Percentiles rank a stretch among this genome's conserved stretches.
These are phyloP conservation scores for Crithidia expoeki DNA, from an alignment of 208 protist species.

Conservation along the genomic window DNA sequence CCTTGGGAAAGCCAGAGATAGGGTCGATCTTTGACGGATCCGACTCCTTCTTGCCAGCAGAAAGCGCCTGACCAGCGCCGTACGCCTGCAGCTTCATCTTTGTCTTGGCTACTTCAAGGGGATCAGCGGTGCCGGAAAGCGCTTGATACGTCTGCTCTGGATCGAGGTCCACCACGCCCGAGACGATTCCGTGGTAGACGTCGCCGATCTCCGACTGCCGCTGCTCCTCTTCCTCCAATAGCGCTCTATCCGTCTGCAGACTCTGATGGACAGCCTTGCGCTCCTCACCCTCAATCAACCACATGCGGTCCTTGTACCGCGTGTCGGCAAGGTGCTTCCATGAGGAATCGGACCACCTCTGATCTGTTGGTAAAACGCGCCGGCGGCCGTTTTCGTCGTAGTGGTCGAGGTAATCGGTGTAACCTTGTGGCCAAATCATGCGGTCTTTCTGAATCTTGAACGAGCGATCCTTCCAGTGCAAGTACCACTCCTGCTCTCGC, in stretches of 20 bases:
- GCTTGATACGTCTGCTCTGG: slow-evolving; percentile 88
- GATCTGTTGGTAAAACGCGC: slow-evolving; percentile 81
- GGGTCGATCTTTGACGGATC: slow-evolving; percentile 60
- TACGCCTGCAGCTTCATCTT: slow-evolving; percentile 89
- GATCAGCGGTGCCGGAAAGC: slow-evolving; percentile 82
- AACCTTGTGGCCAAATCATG: slow-evolving; percentile 92
- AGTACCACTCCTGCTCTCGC: slow-evolving; percentile 89
- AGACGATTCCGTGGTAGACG: slow-evolving; percentile 76
- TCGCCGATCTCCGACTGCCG: slow-evolving; percentile 86
- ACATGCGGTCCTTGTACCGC: slow-evolving; percentile 89
- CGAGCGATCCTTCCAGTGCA: slow-evolving; percentile 88
- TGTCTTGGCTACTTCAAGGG: slow-evolving; percentile 82
- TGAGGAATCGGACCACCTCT: slow-evolving; percentile 89
- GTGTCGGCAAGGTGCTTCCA: slow-evolving; percentile 91
- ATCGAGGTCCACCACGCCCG: slow-evolving; percentile 83
- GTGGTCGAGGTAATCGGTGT: slow-evolving; percentile 92
- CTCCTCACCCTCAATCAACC: slow-evolving; percentile 89
- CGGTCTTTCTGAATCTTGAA: slow-evolving; percentile 91
- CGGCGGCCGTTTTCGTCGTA: slow-evolving; percentile 88
- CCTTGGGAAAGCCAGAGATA: slow-evolving; percentile 77
- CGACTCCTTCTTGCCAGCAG: slow-evolving; percentile 36
- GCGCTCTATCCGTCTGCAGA: slow-evolving; percentile 53
- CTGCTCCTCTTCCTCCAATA: slow-evolving; percentile 80
- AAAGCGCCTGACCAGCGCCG: slow-evolving; percentile 65
- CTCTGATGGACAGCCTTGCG: slow-evolving; percentile 85